Conservation (phyloP, 1,139 yeast species). For the Debaryomycetaceae sp. region DNA sequence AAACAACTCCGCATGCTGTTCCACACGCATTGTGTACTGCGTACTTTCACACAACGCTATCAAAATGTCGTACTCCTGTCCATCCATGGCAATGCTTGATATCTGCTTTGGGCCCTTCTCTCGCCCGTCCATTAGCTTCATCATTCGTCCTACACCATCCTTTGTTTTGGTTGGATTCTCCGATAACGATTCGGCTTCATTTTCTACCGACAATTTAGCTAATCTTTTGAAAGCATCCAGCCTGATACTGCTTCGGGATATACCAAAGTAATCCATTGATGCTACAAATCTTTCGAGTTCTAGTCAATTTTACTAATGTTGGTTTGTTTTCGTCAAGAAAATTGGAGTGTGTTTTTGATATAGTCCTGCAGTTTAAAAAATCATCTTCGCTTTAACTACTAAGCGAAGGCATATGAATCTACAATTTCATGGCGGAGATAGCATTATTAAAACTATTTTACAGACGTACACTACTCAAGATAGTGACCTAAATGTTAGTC, state of each 20-base stretch:
- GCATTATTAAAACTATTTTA: neutral
- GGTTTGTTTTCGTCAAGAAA: neutral
- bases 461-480: neutral
- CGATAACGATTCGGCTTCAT: constrained; percentile 2
- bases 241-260: constrained; percentile 47
- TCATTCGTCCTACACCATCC: constrained; percentile 20
- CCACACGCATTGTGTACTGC: constrained; percentile 31
- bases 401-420: neutral
- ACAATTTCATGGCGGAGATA: neutral
- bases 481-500: neutral
- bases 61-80: constrained; percentile 68
- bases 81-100: constrained; percentile 39
- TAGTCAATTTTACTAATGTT: neutral
- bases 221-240: constrained; percentile 56
- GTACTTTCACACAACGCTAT: constrained; percentile 63
- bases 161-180: constrained; percentile 11
- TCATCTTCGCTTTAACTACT: neutral
- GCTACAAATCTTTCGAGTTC: neutral
- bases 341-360: neutral
- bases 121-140: constrained; percentile 21
- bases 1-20: constrained; percentile 49
- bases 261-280: constrained; percentile 38
- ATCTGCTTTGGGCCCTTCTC: constrained; percentile 12
- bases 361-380: neutral
- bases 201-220: constrained; percentile 26